A percentile compares a stretch with the other conserved stretches of the same genome.
Evolutionary conservation across 164 flowering plant species (phyloP).

Genomic region (Magnolia officinalis): DNA sequence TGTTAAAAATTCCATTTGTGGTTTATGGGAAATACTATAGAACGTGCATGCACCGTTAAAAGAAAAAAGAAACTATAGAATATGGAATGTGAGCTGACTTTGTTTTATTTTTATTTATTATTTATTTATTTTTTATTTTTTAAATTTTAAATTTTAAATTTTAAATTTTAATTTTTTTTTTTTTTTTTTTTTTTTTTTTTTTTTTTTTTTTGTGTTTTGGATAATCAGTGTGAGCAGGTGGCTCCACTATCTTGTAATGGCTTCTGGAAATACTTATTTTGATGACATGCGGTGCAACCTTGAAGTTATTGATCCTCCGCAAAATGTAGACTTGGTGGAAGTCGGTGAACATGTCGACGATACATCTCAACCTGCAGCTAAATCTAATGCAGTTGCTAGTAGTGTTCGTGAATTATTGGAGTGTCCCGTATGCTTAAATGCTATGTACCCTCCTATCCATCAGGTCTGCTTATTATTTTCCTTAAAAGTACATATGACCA

Average conservation of each 20-base stretch:
- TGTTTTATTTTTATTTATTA: too few species aligned
- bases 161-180: too few species aligned
- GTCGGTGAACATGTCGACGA: conserved; percentile 48
- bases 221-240: neutral
- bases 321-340: conserved; percentile 48
- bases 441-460: conserved; percentile 96
- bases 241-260: conserved; percentile 29
- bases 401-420: conserved; percentile 83
- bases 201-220: too few species aligned
- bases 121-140: too few species aligned
- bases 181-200: too few species aligned
- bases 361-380: conserved; percentile 38
- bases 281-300: conserved; percentile 58
- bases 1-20: too few species aligned
- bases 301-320: conserved; percentile 58
- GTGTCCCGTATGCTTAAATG: conserved; percentile 93
- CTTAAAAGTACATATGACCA: neutral
- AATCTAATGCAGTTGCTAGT: conserved; percentile 64
- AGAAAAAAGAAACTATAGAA: too few species aligned
- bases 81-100: too few species aligned
- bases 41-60: too few species aligned
- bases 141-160: too few species aligned
- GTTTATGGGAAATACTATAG: too few species aligned
- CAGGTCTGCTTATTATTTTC: conserved; percentile 50
- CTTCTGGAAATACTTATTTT: conserved; percentile 48